phyloP scores from a whole-genome alignment of 129 eudicot genomes.

The Heracleum sosnowskyi region DNA sequence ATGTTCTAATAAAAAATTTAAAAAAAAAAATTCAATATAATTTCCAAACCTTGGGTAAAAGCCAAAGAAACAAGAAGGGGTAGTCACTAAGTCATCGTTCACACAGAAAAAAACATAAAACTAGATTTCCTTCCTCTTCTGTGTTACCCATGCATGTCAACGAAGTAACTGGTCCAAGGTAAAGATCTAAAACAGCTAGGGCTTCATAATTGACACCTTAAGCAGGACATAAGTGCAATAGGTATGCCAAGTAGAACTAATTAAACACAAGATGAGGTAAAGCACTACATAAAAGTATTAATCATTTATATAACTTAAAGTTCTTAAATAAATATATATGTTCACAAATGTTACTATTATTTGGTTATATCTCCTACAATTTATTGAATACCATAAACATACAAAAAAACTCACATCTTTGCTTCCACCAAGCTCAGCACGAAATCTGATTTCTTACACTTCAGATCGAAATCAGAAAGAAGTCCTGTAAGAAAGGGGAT shows the following conservation, averaged over 20 bases:
- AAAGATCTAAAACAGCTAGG: background rate
- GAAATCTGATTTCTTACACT: conserved; percentile 77
- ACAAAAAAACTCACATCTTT: conserved; percentile 45
- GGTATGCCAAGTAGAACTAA: background rate
- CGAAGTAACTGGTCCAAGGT: too few relatives aligned
- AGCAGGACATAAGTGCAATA: background rate
- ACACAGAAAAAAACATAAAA: background rate
- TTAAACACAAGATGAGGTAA: background rate
- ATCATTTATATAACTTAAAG: background rate
- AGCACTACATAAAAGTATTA: background rate
- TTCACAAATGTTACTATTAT: background rate
- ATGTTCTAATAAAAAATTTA: background rate
- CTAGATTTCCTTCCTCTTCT: background rate
- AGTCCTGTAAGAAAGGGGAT: conserved; percentile 83
- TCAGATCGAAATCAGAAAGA: conserved; percentile 63
- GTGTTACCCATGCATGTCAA: background rate
- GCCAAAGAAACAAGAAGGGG: background rate
- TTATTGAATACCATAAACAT: background rate
- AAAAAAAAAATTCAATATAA: background rate
- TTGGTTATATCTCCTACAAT: background rate
- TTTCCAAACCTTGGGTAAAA: background rate
- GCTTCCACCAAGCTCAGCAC: conserved; percentile 83
- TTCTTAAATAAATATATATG: background rate
- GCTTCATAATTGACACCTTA: background rate
- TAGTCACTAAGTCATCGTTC: background rate